Conservation (phyloP, 176 grass and related monocot species). For the Zea mays region Zm-B73-REFERENCE-NAM-5.0 NC_050097.1:204645001-204645500, state of each 20-base stretch:
- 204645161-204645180: conserved; percentile 50
- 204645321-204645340: conserved; percentile 58
- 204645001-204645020: background rate
- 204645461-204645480: background rate
- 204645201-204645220: conserved; percentile 87
- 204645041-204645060: background rate
- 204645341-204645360: conserved; percentile 29
- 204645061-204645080: background rate
- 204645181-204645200: conserved; percentile 88
- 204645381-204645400: conserved; percentile 6
- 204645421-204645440: conserved; percentile 11
- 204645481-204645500: conserved; percentile 10
- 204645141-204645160: background rate
- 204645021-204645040: background rate
- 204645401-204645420: conserved; percentile 24
- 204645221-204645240: conserved; percentile 94
- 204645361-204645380: conserved; percentile 18
- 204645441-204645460: background rate
- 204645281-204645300: conserved; percentile 70
- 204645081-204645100: background rate
- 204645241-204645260: conserved; percentile 98
- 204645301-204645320: conserved; percentile 70
- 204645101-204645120: background rate
- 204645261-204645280: conserved; percentile 54
- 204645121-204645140: background rate